Evolutionary conservation across 768 basidiomycete genomes (phyloP).

Genomic region (Lactarius vividus): DNA sequence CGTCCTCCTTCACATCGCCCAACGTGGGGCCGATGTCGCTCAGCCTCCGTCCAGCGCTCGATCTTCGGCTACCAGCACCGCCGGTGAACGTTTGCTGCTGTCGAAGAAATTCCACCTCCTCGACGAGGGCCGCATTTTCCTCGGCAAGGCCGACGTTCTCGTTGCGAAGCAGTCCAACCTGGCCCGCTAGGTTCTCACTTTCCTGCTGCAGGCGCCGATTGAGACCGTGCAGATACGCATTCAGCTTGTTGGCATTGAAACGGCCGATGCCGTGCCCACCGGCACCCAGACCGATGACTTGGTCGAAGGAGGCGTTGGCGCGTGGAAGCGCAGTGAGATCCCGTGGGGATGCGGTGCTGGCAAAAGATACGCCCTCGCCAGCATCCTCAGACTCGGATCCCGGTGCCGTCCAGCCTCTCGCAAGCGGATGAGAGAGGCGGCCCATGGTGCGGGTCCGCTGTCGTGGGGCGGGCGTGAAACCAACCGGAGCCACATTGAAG

Average conservation of each 20-base stretch:
- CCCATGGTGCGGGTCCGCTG: constrained; percentile 38
- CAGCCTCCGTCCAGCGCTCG: constrained; percentile 42
- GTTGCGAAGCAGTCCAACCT: constrained; percentile 55
- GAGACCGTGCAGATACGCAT: constrained; percentile 80
- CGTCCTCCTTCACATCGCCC: constrained; percentile 63
- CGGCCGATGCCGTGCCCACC: constrained; percentile 66
- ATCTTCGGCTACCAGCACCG: constrained; percentile 34
- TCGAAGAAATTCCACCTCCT: constrained; percentile 28
- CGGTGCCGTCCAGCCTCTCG: constrained; percentile 43
- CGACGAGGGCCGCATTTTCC: constrained; percentile 20
- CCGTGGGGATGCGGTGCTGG: constrained; percentile 84
- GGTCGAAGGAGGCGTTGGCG: constrained; percentile 87
- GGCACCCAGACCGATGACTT: constrained; percentile 69
- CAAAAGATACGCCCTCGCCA: constrained; percentile 61
- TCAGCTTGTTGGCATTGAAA: constrained; percentile 84
- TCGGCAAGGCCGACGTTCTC: constrained; percentile 26
- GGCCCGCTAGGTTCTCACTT: constrained; percentile 63
- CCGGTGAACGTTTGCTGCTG: constrained; percentile 17
- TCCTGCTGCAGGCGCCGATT: constrained; percentile 84
- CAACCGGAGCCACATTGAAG: constrained; percentile 55
- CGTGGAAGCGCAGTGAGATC: constrained; percentile 77
- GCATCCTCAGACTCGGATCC: constrained; percentile 36
- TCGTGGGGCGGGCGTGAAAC: constrained; percentile 61
- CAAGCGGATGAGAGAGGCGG: constrained; percentile 63
- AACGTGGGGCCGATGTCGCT: constrained; percentile 52